phyloP scores from a whole-genome alignment of 371 early-diverging fungal species.

The Rhizopus stolonifer region DNA sequence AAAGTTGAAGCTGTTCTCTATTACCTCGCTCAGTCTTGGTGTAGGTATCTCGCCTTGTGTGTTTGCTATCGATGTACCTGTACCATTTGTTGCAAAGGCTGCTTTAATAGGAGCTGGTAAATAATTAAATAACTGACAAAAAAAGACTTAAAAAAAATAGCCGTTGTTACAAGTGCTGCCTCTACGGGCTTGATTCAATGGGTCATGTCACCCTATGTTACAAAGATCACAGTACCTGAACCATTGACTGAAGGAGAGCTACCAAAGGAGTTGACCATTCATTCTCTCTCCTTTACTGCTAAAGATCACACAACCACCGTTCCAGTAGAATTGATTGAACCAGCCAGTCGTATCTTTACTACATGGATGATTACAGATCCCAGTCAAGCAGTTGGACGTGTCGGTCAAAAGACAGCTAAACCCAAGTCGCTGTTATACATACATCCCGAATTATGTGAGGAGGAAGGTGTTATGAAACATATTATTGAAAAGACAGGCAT shows the following conservation, averaged over 20 bases:
- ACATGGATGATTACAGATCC: slow-evolving; percentile 50
- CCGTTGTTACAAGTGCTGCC: slow-evolving; percentile 60
- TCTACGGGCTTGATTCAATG: slow-evolving; percentile 63
- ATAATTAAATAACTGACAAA: not conserved
- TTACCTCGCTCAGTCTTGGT: slow-evolving; percentile 59
- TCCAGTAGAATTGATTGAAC: slow-evolving; percentile 47
- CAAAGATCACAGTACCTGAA: slow-evolving; percentile 47
- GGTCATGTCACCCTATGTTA: slow-evolving; percentile 67
- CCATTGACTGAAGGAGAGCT: slow-evolving; percentile 5
- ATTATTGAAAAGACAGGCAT: slow-evolving; percentile 45
- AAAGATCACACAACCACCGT: slow-evolving; percentile 54
- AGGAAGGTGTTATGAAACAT: slow-evolving; percentile 38
- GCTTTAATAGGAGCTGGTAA: slow-evolving; percentile 61
- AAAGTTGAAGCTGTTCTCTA: slow-evolving; percentile 61
- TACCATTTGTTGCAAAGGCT: slow-evolving; percentile 56
- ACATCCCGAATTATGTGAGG: slow-evolving; percentile 55
- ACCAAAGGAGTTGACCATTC: slow-evolving; percentile 31
- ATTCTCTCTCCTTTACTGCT: slow-evolving; percentile 36
- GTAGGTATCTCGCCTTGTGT: slow-evolving; percentile 60
- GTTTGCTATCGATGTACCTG: slow-evolving; percentile 60
- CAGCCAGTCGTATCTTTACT: slow-evolving; percentile 61
- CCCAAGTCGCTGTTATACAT: slow-evolving; percentile 56
- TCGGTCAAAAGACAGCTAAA: slow-evolving; percentile 42
- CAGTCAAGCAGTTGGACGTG: slow-evolving; percentile 27
- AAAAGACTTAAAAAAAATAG: slow-evolving; percentile 19